These are phyloP conservation scores for Halocafeteria seosinensis DNA, from an alignment of 108 stramenopile species.

Conservation along the genomic window DNA sequence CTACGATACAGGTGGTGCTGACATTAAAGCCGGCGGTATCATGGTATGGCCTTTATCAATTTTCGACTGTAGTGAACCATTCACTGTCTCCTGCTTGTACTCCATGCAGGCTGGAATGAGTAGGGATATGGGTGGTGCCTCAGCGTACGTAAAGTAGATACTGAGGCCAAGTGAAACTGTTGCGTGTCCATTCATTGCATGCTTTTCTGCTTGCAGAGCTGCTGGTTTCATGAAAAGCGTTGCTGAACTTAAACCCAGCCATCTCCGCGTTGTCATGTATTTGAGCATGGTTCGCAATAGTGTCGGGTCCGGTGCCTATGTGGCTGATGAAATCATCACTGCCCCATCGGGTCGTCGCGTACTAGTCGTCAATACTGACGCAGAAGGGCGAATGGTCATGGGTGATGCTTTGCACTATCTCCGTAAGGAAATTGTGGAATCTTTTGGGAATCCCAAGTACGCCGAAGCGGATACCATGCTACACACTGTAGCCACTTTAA, in stretches of 20 bases:
- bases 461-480: neutral
- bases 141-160: too few species aligned
- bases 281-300: neutral
- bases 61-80: too few species aligned
- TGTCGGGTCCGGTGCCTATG: neutral
- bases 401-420: neutral
- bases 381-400: constrained; percentile 10
- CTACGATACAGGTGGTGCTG: constrained; percentile 12
- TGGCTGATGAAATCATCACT: constrained; percentile 2
- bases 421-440: neutral
- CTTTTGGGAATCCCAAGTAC: neutral
- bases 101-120: too few species aligned
- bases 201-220: too few species aligned
- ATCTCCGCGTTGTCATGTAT: too few species aligned
- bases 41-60: too few species aligned
- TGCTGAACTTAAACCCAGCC: neutral
- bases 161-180: too few species aligned
- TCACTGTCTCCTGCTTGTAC: too few species aligned
- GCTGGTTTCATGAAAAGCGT: neutral
- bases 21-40: constrained; percentile 5
- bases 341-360: neutral
- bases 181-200: too few species aligned
- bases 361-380: constrained; percentile 15
- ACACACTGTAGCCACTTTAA: neutral
- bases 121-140: constrained; percentile 8